Percentiles rank a stretch among this genome's conserved stretches.
Evolutionary conservation across 495 filamentous ascomycete genomes (phyloP).

Genomic region (Penicillium subrubescens): DNA sequence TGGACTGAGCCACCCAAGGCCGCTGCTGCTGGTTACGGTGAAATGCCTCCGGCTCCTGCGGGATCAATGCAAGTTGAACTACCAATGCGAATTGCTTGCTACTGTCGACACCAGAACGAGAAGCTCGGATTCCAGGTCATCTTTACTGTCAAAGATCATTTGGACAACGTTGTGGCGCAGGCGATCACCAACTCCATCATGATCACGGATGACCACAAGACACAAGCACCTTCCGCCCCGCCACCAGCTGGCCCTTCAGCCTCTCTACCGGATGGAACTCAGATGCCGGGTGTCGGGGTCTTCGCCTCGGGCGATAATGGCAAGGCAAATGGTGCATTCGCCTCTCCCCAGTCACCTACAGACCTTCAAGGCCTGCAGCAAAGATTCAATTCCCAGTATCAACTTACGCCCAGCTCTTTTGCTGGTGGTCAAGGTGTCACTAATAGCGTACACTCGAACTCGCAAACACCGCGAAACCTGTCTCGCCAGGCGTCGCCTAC

Average conservation of each 20-base stretch:
- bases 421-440: conserved; percentile 33
- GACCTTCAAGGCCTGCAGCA: conserved; percentile 58
- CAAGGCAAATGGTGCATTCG: conserved; percentile 27
- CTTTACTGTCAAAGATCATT: conserved; percentile 84
- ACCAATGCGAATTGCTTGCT: conserved; percentile 96
- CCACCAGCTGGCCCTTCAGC: conserved; percentile 38
- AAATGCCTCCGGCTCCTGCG: conserved; percentile 49
- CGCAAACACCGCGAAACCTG: conserved; percentile 61
- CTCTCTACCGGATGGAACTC: conserved; percentile 44
- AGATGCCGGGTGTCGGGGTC: conserved; percentile 48
- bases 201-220: conserved; percentile 98
- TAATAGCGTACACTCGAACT: conserved; percentile 47
- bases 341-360: conserved; percentile 43
- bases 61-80: conserved; percentile 73
- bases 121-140: conserved; percentile 93
- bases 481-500: conserved; percentile 73
- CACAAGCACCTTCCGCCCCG: conserved; percentile 55
- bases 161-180: conserved; percentile 75
- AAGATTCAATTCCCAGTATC: conserved; percentile 49
- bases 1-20: conserved; percentile 64
- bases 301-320: conserved; percentile 42
- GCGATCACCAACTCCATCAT: conserved; percentile 83
- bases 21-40: conserved; percentile 29
- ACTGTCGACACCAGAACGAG: conserved; percentile 91
- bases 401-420: conserved; percentile 40